These are phyloP conservation scores for Nigrospora oryzae DNA, from an alignment of 2,329 filamentous ascomycete genomes.

Conservation along the genomic window DNA sequence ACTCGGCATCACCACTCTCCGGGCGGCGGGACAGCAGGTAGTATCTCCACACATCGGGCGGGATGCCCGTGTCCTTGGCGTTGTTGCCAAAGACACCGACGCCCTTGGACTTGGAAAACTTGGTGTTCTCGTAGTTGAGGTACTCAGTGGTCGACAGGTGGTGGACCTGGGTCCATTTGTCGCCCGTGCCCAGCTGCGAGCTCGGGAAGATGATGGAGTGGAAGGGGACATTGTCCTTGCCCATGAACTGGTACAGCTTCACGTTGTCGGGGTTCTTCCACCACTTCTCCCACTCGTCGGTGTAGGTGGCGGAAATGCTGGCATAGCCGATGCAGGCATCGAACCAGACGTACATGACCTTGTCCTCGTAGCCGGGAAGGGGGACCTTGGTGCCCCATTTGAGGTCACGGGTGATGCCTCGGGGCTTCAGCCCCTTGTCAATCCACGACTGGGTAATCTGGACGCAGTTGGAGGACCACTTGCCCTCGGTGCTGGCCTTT, in stretches of 20 bases:
- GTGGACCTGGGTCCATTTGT: constrained; percentile 68
- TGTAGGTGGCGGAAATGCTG: constrained; percentile 70
- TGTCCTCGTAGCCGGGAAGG: constrained; percentile 45
- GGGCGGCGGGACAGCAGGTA: constrained; percentile 66
- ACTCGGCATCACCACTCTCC: constrained; percentile 65
- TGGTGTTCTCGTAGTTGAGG: constrained; percentile 61
- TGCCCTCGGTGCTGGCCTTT: constrained; percentile 63
- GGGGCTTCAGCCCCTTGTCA: constrained; percentile 72
- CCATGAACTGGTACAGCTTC: constrained; percentile 69
- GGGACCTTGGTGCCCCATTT: constrained; percentile 71
- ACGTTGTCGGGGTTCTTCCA: constrained; percentile 68
- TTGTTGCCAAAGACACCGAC: constrained; percentile 69
- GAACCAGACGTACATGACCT: constrained; percentile 67
- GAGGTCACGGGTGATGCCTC: constrained; percentile 86
- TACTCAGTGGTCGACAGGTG: constrained; percentile 68
- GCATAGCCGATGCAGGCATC: constrained; percentile 73
- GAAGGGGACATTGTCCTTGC: constrained; percentile 67
- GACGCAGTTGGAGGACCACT: constrained; percentile 67
- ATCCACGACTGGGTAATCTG: constrained; percentile 76
- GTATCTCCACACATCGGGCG: constrained; percentile 67
- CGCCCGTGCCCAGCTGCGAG: constrained; percentile 59
- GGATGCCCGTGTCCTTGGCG: constrained; percentile 61
- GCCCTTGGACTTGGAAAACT: constrained; percentile 67
- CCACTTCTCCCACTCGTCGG: constrained; percentile 65
- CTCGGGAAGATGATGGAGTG: constrained; percentile 71